Evolutionary conservation across 83 land plant species (phyloP).

Genomic region (Isoetes engelmannii): DNA sequence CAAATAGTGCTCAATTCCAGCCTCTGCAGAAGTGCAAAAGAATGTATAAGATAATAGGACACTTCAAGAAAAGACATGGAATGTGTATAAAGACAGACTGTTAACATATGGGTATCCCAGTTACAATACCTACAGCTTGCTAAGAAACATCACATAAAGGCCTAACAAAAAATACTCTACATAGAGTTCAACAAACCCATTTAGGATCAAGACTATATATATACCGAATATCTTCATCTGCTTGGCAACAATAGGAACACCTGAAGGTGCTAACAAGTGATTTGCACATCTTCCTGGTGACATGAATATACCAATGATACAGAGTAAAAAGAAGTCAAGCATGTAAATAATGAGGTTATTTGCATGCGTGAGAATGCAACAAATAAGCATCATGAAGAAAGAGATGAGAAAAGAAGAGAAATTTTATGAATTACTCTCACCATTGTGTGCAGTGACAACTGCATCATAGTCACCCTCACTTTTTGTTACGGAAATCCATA

Average conservation of each 20-base stretch:
- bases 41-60: not conserved
- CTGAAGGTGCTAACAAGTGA: slow-evolving; percentile 76
- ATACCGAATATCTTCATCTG: slow-evolving; percentile 76
- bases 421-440: slow-evolving; percentile 25
- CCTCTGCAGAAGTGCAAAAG: slow-evolving; percentile 39
- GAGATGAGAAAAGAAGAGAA: not conserved
- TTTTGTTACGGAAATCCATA: slow-evolving; percentile 57
- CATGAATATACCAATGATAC: not conserved
- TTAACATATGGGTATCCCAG: not conserved
- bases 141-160: too few relatives aligned
- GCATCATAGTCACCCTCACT: slow-evolving; percentile 80
- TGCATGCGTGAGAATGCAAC: too few relatives aligned
- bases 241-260: slow-evolving; percentile 65
- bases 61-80: not conserved
- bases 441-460: slow-evolving; percentile 92
- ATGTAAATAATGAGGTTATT: too few relatives aligned
- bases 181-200: too few relatives aligned
- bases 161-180: not conserved
- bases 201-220: not conserved
- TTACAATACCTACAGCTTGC: too few relatives aligned
- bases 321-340: not conserved
- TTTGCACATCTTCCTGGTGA: slow-evolving; percentile 92
- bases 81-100: too few relatives aligned
- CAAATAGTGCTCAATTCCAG: slow-evolving; percentile 86
- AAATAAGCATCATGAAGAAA: not conserved